Evolutionary conservation across 2,329 filamentous ascomycete species (phyloP), one percentile per base, ranked within the genome.

Genomic region (Xylariales sp.): DNA sequence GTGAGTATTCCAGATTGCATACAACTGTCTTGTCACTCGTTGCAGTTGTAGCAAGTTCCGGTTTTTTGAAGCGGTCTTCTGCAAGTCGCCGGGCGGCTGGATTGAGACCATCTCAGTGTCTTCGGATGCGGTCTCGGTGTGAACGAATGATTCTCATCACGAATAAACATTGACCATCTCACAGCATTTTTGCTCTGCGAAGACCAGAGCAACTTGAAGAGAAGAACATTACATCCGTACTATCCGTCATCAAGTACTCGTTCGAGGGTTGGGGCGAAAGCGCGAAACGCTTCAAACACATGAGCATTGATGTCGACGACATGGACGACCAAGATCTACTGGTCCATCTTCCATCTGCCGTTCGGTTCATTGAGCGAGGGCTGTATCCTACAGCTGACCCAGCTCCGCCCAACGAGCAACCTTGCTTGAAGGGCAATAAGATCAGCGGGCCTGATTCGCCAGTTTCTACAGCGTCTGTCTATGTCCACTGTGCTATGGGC

Each of bases 241-340:
- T 97, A n/a, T 95, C 90, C 4, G 86, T 93, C 45, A 65, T 79
- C 55, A 70, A 73, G 44, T 65, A 60, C 48, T 60, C 60, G 3
- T 63, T 74, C 27, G 68, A 73, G 55, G 41, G 54, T 38, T 58
- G 54, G 50, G 56, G 53, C 56, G 61, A 71, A 14, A 68, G 70
- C 48, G 73, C 70, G 56, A 71, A 76, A 48, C 70, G 74, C 31
- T 88, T 82, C 60, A 68, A 82, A 49, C 88, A 94, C 60, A 73
- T 88, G 52, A 74, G 81, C 46, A 84, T 97, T 49, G 84, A 94
- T 50, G 80, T 96, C 31, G 87, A 97, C 62, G 93, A 98, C 68
- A 79, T 90, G 38, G 87, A 91, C 15, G 88, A 96, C 56, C 84
- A 90, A 52, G 88, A 98, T 63, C 65, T 97, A 38, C 68, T 97